A percentile compares a stretch with the other conserved stretches of the same genome.
These are phyloP conservation scores for Dissoconium aciculare DNA, from an alignment of 2,329 filamentous ascomycete species.

Conservation along the genomic window DNA sequence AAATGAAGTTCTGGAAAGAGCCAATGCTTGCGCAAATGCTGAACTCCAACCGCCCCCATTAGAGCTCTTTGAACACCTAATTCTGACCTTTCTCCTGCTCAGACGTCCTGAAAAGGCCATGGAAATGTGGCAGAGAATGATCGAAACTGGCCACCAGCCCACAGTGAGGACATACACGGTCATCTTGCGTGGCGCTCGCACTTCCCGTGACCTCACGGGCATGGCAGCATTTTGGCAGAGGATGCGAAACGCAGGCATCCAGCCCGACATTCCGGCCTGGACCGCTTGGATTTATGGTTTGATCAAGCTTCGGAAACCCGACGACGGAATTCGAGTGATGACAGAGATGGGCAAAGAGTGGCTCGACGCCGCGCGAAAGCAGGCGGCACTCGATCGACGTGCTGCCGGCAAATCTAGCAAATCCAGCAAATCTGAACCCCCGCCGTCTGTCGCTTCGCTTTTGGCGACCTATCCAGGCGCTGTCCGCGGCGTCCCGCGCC, in stretches of 20 bases:
- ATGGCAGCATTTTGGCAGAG: constrained; percentile 54
- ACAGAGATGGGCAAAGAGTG: constrained; percentile 51
- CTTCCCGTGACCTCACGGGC: constrained; percentile 41
- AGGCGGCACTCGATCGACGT: constrained; percentile 3
- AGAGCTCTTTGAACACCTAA: constrained; percentile 27
- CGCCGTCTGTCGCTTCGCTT: constrained; percentile 10
- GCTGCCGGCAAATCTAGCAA: background rate
- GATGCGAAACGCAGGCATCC: constrained; percentile 41
- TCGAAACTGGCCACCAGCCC: constrained; percentile 40
- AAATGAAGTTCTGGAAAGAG: too few species aligned
- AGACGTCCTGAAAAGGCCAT: constrained; percentile 30
- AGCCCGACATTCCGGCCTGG: constrained; percentile 54
- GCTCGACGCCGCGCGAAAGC: constrained; percentile 27
- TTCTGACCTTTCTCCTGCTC: constrained; percentile 34
- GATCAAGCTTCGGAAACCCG: constrained; percentile 34
- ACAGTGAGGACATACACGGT: constrained; percentile 53
- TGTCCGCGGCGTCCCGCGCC: constrained; percentile 37
- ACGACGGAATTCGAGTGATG: constrained; percentile 47
- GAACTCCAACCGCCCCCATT: too few species aligned
- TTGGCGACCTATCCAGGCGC: constrained; percentile 13
- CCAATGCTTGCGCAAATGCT: too few species aligned
- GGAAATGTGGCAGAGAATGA: constrained; percentile 44
- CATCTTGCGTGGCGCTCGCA: constrained; percentile 57
- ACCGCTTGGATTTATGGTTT: constrained; percentile 53
- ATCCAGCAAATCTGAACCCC: constrained; percentile 8